Evolutionary conservation across 1,284 basidiomycete genomes (phyloP), one percentile per base, ranked within the genome.

Genomic region (Cutaneotrichosporon cutaneum): DNA sequence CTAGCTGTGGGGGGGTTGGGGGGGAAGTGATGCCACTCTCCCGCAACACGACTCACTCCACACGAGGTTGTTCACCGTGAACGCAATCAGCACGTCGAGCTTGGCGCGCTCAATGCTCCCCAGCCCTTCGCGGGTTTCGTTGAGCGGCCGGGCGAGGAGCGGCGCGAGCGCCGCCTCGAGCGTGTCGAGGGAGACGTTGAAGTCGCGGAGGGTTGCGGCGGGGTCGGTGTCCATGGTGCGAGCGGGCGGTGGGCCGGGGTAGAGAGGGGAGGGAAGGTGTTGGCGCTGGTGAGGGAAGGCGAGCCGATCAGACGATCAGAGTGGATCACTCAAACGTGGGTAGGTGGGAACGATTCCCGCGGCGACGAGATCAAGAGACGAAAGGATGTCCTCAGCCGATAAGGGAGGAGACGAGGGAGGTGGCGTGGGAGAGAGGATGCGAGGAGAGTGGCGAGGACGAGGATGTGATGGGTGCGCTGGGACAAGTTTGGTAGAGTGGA

Each of bases 41-140:
- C n/a, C n/a, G n/a, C n/a, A n/a, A n/a, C n/a, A 4, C 5, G 30
- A 71, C 76, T 68, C 62, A 77, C 77, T 64, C 77, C 77, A 78
- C 47, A 77, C 68, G 27, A 78, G 62, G 64, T 78, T 74, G 62
- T 76, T 75, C 42, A 76, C 68, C 7, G 75, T 66, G 57, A 72
- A 78, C 6, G 71, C 68, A 9, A 72, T 55, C 58, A 77, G 56
- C 14, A 78, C 66, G 48, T 77, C 73, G 63, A 76, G 69, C 68
- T 78, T 78, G 3, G 74, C 74, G 50, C 74, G 60, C 27, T 75
- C 69, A 6, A 75, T 32, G 11, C 57, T 51, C 18, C 24, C 56
- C 16, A 67, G 50, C 1, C 0, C 60, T 4, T 51, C 58, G 3
- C 54, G 48, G 22, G 57, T 60, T 35, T 58, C 56, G 11, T 45